Percentiles rank a stretch among this genome's conserved stretches.
These are phyloP conservation scores for Malassezia furfur DNA, from an alignment of 1,284 basidiomycete species.

Conservation along the genomic window DNA sequence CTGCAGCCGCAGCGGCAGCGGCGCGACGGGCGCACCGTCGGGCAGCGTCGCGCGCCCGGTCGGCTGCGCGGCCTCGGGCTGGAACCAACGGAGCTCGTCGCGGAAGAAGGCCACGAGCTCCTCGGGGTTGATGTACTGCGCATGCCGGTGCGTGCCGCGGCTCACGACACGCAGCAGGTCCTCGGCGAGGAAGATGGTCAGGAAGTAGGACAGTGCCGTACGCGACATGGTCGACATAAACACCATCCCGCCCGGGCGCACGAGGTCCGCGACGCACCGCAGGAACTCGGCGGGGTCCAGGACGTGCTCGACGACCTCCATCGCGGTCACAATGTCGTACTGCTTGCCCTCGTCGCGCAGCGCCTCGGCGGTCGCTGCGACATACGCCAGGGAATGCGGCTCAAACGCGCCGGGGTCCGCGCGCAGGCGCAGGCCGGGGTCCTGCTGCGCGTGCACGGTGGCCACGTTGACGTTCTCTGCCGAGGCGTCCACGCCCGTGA, in stretches of 20 bases:
- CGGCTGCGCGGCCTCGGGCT: background rate
- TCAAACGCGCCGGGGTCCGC: constrained; percentile 11
- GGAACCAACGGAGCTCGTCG: constrained; percentile 51
- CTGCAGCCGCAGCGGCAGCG: constrained; percentile 27
- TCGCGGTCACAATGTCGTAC: constrained; percentile 88
- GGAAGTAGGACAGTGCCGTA: constrained; percentile 75
- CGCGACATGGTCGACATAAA: constrained; percentile 94
- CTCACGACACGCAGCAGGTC: constrained; percentile 67
- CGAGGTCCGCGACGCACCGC: constrained; percentile 28
- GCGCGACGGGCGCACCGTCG: background rate
- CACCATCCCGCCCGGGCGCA: constrained; percentile 78
- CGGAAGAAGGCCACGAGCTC: constrained; percentile 80
- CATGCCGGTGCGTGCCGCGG: constrained; percentile 80
- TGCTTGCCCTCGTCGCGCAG: constrained; percentile 51
- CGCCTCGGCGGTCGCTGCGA: constrained; percentile 69
- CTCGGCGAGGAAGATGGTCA: constrained; percentile 87
- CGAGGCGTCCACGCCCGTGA: constrained; percentile 82
- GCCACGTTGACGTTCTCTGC: constrained; percentile 78
- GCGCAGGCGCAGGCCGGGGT: constrained; percentile 52
- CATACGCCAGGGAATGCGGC: constrained; percentile 55
- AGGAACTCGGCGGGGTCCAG: constrained; percentile 74
- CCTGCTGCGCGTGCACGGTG: constrained; percentile 66
- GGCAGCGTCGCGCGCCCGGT: background rate
- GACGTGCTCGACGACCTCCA: constrained; percentile 98
- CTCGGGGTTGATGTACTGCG: constrained; percentile 77